A percentile compares a stretch with the other conserved stretches of the same genome.
Evolutionary conservation across 345 rosid species (phyloP).

Genomic region (Limnanthes douglasii): DNA sequence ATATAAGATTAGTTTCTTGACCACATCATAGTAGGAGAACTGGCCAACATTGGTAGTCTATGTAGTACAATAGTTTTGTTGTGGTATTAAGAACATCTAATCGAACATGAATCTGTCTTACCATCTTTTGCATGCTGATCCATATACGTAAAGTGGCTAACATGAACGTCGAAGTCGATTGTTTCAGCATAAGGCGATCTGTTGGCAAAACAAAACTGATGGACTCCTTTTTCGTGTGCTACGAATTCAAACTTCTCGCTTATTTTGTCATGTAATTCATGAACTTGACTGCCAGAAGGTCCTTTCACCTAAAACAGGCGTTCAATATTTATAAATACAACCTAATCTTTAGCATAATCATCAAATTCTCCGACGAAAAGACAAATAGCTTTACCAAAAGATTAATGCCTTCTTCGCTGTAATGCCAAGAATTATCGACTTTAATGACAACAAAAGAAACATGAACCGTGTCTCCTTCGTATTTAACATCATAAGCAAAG

Average conservation of each 20-base stretch:
- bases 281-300: slow-evolving; percentile 39
- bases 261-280: slow-evolving; percentile 42
- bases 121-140: slow-evolving; percentile 75
- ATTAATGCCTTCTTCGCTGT: slow-evolving; percentile 36
- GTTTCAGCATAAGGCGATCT: slow-evolving; percentile 67
- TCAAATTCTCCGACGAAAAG: not conserved
- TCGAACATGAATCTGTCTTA: no score
- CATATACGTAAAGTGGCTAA: slow-evolving; percentile 40
- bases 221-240: slow-evolving; percentile 44
- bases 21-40: no score
- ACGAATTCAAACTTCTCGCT: slow-evolving; percentile 55
- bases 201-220: slow-evolving; percentile 57
- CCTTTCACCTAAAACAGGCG: slow-evolving; percentile 69
- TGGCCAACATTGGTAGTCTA: no score
- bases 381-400: slow-evolving; percentile 36
- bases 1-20: no score
- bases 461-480: slow-evolving; percentile 47
- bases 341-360: not conserved
- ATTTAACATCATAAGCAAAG: slow-evolving; percentile 44
- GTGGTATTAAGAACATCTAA: no score
- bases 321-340: not conserved
- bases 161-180: slow-evolving; percentile 53
- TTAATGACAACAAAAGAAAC: slow-evolving; percentile 48
- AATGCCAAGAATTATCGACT: slow-evolving; percentile 42
- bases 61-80: no score